A percentile compares a stretch with the other conserved stretches of the same genome.
Conservation (phyloP, 371 early-diverging fungal genomes). For the Conidiobolus incongruus region DNA sequence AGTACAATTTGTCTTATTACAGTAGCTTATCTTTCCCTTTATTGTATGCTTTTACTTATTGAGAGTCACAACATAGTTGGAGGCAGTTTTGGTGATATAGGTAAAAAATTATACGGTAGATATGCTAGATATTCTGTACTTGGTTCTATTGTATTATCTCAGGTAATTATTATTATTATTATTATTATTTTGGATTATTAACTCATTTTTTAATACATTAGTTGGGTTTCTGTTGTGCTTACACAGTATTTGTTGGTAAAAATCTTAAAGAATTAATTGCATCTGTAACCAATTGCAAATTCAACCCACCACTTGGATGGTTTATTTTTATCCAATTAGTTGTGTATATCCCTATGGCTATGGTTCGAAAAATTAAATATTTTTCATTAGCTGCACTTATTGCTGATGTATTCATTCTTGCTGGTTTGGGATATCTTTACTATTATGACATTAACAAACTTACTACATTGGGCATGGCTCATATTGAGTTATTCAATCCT, state of each 20-base stretch:
- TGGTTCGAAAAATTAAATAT: slow-evolving; percentile 62
- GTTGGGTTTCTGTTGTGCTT: slow-evolving; percentile 69
- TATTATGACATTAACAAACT: slow-evolving; percentile 37
- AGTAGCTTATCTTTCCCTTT: slow-evolving; percentile 28
- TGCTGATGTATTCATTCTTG: slow-evolving; percentile 64
- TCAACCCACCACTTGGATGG: slow-evolving; percentile 16
- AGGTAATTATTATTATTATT: slow-evolving; percentile 24
- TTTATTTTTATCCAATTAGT: slow-evolving; percentile 47
- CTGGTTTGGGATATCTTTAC: slow-evolving; percentile 54
- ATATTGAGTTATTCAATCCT: slow-evolving; percentile 36
- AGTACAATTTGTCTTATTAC: slow-evolving; percentile 22
- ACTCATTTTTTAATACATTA: slow-evolving; percentile 6
- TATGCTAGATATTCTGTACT: slow-evolving; percentile 46
- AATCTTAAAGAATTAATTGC: slow-evolving; percentile 44
- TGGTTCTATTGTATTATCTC: slow-evolving; percentile 54
- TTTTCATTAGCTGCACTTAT: slow-evolving; percentile 56
- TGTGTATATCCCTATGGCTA: slow-evolving; percentile 54
- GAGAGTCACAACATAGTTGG: slow-evolving; percentile 29
- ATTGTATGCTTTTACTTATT: slow-evolving; percentile 32
- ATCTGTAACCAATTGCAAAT: slow-evolving; percentile 29
- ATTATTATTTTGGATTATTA: not conserved
- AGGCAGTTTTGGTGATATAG: slow-evolving; percentile 43
- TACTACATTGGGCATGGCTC: slow-evolving; percentile 25
- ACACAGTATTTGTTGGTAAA: slow-evolving; percentile 70
- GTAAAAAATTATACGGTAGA: slow-evolving; percentile 46